phyloP scores from a whole-genome alignment of 306 rosid genomes.

The Citrullus mucosospermus region DNA sequence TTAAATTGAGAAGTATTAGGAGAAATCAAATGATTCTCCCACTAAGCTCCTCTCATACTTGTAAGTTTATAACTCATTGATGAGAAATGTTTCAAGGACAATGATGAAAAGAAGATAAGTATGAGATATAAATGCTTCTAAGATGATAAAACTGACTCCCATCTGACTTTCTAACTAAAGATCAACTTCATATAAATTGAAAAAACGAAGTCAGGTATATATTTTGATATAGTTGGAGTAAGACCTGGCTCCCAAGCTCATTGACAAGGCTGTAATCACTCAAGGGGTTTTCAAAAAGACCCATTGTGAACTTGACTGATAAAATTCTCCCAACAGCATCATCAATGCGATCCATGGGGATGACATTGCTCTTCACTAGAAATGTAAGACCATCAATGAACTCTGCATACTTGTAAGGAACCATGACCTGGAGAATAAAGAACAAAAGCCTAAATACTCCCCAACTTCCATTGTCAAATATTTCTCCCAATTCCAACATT shows the following conservation, averaged over 20 bases:
- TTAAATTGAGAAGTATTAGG: not conserved
- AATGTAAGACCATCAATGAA: conserved; percentile 60
- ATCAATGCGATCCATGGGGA: conserved; percentile 77
- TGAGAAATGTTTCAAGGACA: not conserved
- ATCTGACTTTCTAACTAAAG: not conserved
- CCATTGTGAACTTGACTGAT: conserved; percentile 81
- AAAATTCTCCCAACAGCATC: conserved; percentile 86
- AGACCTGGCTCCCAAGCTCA: conserved; percentile 92
- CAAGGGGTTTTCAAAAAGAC: conserved; percentile 80
- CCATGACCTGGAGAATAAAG: conserved; percentile 56
- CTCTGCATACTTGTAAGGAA: conserved; percentile 51
- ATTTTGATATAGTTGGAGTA: not conserved
- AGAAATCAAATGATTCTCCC: not conserved
- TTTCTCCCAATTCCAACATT: not conserved
- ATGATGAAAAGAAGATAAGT: not conserved
- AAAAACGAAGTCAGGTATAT: not conserved
- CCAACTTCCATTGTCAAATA: conserved; percentile 4
- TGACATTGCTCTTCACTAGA: conserved; percentile 57
- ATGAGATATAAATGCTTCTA: not conserved
- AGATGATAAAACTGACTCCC: not conserved
- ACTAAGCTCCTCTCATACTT: not conserved
- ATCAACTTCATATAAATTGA: not conserved
- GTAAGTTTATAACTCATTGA: not conserved
- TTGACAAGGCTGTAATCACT: conserved; percentile 76
- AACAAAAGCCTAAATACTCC: conserved; percentile 10